A percentile compares a stretch with the other conserved stretches of the same genome.
Evolutionary conservation across 495 filamentous ascomycete genomes (phyloP).

Genomic region (Collariella sp.): DNA sequence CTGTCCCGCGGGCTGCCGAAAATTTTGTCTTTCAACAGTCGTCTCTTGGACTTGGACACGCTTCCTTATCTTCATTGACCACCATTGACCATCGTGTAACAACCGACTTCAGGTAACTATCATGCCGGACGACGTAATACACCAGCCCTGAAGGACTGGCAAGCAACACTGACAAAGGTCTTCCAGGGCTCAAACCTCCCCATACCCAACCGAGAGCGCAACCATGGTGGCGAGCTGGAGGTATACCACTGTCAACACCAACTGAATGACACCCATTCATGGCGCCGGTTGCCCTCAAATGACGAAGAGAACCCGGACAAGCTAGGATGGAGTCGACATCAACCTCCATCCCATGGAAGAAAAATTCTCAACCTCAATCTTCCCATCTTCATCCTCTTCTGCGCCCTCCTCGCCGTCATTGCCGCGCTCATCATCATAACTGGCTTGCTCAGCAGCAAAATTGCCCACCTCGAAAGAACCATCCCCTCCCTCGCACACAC

Average conservation of each 20-base stretch:
- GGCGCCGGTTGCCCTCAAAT: not conserved
- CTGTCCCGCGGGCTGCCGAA: too few species aligned
- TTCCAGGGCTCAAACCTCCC: not conserved
- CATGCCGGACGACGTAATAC: slow-evolving; percentile 1
- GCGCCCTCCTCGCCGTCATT: not conserved
- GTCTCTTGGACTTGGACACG: too few species aligned
- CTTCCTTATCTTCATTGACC: too few species aligned
- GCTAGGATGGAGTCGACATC: not conserved
- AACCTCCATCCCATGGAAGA: not conserved
- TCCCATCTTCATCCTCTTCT: not conserved
- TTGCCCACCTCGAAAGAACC: not conserved
- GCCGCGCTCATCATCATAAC: not conserved
- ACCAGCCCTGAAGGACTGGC: not conserved
- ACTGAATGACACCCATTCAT: not conserved
- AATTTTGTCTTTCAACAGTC: too few species aligned
- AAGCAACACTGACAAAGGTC: not conserved
- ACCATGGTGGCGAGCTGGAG: not conserved
- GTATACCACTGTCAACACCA: not conserved
- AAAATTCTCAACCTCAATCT: not conserved
- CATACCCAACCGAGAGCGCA: slow-evolving; percentile 2
- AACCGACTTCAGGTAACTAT: too few species aligned
- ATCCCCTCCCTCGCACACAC: not conserved
- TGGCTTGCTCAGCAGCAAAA: not conserved
- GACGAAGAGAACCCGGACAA: not conserved
- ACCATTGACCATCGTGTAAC: too few species aligned